phyloP scores from a whole-genome alignment of 495 filamentous ascomycete species.

The Bombardia bombarda region DNA sequence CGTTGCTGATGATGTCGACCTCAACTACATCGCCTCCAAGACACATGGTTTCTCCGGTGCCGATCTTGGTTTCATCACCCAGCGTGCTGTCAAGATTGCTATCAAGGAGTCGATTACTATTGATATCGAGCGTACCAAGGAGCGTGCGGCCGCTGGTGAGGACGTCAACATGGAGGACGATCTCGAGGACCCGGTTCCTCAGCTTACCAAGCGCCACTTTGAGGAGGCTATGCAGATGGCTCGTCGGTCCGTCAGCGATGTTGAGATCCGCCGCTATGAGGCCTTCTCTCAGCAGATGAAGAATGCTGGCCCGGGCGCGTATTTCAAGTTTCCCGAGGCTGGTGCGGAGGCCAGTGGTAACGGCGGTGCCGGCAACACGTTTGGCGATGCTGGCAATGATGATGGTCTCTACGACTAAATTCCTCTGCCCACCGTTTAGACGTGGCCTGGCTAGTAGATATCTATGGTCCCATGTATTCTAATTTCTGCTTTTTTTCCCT shows the following conservation, averaged over 20 bases:
- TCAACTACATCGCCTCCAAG: slow-evolving; percentile 88
- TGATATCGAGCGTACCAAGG: slow-evolving; percentile 84
- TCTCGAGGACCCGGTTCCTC: slow-evolving; percentile 87
- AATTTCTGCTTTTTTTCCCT: slow-evolving; percentile 1
- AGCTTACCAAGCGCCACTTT: slow-evolving; percentile 93
- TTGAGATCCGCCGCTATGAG: slow-evolving; percentile 96
- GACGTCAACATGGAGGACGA: slow-evolving; percentile 75
- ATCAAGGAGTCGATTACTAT: slow-evolving; percentile 93
- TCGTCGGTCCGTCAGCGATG: slow-evolving; percentile 86
- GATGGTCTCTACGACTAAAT: slow-evolving; percentile 70
- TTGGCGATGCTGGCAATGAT: slow-evolving; percentile 79
- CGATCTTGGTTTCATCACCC: slow-evolving; percentile 97
- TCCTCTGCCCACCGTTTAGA: slow-evolving; percentile 1
- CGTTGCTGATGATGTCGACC: slow-evolving; percentile 77
- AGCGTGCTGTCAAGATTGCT: slow-evolving; percentile 97
- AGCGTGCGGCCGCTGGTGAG: slow-evolving; percentile 76
- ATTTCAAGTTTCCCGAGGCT: slow-evolving; percentile 90
- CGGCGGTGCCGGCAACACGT: slow-evolving; percentile 49
- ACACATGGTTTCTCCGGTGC: slow-evolving; percentile 99
- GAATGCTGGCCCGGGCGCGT: slow-evolving; percentile 86
- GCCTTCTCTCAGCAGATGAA: slow-evolving; percentile 99
- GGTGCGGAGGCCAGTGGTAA: slow-evolving; percentile 48
- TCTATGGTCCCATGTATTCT: slow-evolving; percentile 14
- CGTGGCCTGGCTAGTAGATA: slow-evolving; percentile 3
- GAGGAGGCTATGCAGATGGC: slow-evolving; percentile 97